Evolutionary conservation across 257 asterid species (phyloP), one percentile per base, ranked within the genome.

Genomic region (Coffea eugenioides): DNA sequence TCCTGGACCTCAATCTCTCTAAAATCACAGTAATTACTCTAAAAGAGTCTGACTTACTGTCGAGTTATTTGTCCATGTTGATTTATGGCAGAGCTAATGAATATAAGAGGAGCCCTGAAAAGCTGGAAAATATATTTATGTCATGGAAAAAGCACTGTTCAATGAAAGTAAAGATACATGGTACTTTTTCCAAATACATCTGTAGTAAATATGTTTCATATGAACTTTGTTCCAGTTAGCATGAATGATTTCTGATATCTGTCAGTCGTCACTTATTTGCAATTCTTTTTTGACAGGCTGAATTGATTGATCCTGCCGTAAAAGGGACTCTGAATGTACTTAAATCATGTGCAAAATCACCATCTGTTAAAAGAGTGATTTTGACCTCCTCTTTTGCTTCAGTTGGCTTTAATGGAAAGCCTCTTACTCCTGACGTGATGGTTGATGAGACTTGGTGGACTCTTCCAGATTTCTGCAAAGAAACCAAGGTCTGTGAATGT

Each of bases 311-410:
- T 74, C 98, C 98, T 77, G 97, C 98, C 3, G 46, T 93, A 23
- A 92, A 92, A 78, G 97, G 98, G 78, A 93, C 98, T 21, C 91
- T 90, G 79, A 93, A 93, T 78, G 96, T 91, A 73, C 97, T 93
- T 77, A 84, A 79, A 46, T 88, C 98, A 68, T 90, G 96, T 83
- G 94, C 93, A 10, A 93, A 88, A 86, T 59, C 86, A 10, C 84
- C 94, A 49, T 86, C 97, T 0, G 75, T 92, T 14, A 91, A 85
- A 80, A 86, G 88, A 86, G 89, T 93, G 78, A 90, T 93, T 77
- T 82, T 93, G 88, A 92, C 98, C 76, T 93, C 97, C 51, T 92
- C 97, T 72, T 6, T 93, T 0, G 97, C 96, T 62, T 94, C 98
- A 25, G 94, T 93, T 80, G 87, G 83, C 49, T 90, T 25, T 82